A percentile compares a stretch with the other conserved stretches of the same genome.
These are phyloP conservation scores for Neurospora sp. DNA, from an alignment of 495 filamentous ascomycete genomes.

Conservation along the genomic window DNA sequence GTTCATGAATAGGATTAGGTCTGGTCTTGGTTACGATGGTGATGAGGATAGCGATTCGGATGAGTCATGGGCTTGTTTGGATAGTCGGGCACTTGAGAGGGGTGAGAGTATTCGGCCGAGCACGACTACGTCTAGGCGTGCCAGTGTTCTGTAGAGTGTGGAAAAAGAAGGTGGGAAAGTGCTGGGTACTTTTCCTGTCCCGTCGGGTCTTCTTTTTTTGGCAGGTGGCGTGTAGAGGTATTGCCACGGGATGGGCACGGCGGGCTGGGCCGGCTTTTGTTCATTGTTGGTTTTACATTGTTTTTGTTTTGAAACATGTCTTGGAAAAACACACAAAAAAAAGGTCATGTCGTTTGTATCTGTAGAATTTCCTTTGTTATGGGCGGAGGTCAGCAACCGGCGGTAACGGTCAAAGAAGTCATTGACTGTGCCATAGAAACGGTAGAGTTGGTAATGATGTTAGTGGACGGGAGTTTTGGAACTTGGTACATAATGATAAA, in stretches of 20 bases:
- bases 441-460: not conserved
- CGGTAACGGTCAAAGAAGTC: not conserved
- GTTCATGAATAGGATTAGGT: not conserved
- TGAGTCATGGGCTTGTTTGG: not conserved
- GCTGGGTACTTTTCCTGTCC: not conserved
- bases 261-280: not conserved
- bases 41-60: not conserved
- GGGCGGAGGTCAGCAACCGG: not conserved
- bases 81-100: no score
- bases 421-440: not conserved
- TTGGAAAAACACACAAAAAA: not conserved
- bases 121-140: no score
- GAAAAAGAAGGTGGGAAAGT: not conserved
- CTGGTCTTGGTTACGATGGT: not conserved
- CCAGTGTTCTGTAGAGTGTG: not conserved
- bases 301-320: not conserved
- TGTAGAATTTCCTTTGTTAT: not conserved
- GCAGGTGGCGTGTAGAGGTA: not conserved
- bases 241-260: not conserved
- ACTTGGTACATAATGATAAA: not conserved
- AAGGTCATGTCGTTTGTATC: no score
- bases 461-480: not conserved
- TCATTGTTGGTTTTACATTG: not conserved
- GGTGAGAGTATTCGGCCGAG: no score
- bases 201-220: not conserved